phyloP scores from a whole-genome alignment of 176 grass and related monocot species.

The Thalia dealbata region DNA sequence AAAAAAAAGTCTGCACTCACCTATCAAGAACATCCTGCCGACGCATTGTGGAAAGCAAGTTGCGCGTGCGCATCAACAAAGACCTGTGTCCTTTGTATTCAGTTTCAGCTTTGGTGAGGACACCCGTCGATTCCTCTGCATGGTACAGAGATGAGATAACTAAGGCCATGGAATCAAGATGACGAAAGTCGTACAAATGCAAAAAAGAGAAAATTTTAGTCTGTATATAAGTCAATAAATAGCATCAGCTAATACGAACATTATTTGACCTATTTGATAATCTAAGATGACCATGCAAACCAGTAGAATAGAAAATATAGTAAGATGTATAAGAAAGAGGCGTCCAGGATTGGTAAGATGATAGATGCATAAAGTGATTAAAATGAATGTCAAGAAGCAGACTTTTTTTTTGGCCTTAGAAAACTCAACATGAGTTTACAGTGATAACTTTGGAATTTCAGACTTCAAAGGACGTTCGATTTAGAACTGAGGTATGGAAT shows the following conservation, averaged over 20 bases:
- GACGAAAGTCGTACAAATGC: not conserved
- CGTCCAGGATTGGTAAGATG: too few species aligned
- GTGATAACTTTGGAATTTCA: too few species aligned
- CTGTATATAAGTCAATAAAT: not conserved
- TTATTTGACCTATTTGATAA: too few species aligned
- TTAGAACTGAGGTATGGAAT: too few species aligned
- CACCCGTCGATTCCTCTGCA: constrained; percentile 80
- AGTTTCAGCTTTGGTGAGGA: constrained; percentile 60
- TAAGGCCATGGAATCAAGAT: not conserved
- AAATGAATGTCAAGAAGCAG: too few species aligned
- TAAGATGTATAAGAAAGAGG: too few species aligned
- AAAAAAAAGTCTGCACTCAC: constrained; percentile 8
- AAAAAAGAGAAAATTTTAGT: not conserved
- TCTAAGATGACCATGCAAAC: too few species aligned
- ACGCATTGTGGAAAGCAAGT: constrained; percentile 74
- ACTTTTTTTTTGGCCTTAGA: too few species aligned
- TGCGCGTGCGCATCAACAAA: constrained; percentile 60
- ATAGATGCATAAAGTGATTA: too few species aligned
- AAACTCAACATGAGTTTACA: too few species aligned
- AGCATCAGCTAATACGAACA: not conserved
- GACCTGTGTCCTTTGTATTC: constrained; percentile 89
- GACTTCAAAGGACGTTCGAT: too few species aligned
- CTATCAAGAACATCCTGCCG: constrained; percentile 84
- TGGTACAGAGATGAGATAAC: constrained; percentile 1
- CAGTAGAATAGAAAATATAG: too few species aligned